These are phyloP conservation scores for Cryptosporidium canis DNA, from an alignment of 169 alveolate species.

Conservation along the genomic window DNA sequence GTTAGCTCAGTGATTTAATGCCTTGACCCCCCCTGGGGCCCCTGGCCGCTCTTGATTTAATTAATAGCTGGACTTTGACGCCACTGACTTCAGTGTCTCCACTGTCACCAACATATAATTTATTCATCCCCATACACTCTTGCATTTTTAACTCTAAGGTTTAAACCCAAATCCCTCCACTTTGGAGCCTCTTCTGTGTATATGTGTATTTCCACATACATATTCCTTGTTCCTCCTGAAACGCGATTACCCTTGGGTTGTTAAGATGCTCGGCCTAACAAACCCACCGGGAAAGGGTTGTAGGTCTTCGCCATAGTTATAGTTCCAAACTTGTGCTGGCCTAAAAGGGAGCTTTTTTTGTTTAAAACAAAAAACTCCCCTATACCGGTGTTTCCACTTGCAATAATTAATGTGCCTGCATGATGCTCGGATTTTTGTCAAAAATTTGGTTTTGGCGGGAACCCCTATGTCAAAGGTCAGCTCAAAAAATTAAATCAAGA, in stretches of 20 bases:
- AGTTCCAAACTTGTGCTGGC: no score
- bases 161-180: background rate
- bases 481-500: background rate
- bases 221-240: no score
- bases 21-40: background rate
- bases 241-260: no score
- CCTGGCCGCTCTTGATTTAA: background rate
- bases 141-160: background rate
- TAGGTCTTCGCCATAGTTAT: no score
- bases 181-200: background rate
- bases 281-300: no score
- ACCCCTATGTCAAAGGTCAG: background rate
- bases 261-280: no score
- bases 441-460: background rate
- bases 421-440: slow-evolving; percentile 1
- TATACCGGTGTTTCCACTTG: background rate
- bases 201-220: no score
- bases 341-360: no score
- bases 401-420: background rate
- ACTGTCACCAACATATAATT: no score
- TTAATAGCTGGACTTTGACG: background rate
- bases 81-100: background rate
- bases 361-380: no score
- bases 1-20: slow-evolving; percentile 16
- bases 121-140: no score